A percentile compares a stretch with the other conserved stretches of the same genome.
Conservation (phyloP, 208 protist genomes). For the Trypanosoma rangeli region DNA sequence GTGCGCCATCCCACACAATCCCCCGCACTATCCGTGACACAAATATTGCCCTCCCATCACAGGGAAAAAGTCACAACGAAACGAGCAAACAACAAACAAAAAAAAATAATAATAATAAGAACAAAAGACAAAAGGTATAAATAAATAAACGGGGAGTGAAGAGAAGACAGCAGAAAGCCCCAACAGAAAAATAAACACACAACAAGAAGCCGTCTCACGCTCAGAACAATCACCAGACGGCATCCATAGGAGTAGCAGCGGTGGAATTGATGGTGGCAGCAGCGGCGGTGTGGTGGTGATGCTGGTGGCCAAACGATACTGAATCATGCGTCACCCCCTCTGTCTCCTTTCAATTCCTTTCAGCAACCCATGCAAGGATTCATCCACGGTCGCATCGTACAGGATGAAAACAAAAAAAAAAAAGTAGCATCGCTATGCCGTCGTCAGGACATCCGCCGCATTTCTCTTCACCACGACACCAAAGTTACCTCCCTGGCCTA, state of each 20-base stretch:
- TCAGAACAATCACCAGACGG: background rate
- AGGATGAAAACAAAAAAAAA: slow-evolving; percentile 2
- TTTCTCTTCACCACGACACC: slow-evolving; percentile 69
- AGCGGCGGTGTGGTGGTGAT: background rate
- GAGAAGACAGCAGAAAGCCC: background rate
- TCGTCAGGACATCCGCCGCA: slow-evolving; percentile 19
- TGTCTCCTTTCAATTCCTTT: background rate
- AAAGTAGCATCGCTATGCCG: slow-evolving; percentile 3
- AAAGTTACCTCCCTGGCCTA: slow-evolving; percentile 41
- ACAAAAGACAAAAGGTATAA: slow-evolving; percentile 5
- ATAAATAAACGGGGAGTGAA: background rate
- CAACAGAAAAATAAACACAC: background rate
- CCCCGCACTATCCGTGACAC: background rate
- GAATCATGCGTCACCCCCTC: background rate
- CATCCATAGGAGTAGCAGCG: background rate
- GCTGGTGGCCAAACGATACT: background rate
- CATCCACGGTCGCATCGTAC: background rate
- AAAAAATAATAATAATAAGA: slow-evolving; percentile 8
- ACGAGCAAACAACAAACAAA: background rate
- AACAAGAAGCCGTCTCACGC: background rate
- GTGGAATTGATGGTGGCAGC: background rate
- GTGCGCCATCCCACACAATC: slow-evolving; percentile 14
- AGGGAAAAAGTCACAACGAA: slow-evolving; percentile 1
- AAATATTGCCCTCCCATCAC: background rate
- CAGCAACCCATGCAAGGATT: background rate